Base-by-base conservation (phyloP, 2,329 filamentous ascomycete genomes). In the Grosmannia serpens region DNA sequence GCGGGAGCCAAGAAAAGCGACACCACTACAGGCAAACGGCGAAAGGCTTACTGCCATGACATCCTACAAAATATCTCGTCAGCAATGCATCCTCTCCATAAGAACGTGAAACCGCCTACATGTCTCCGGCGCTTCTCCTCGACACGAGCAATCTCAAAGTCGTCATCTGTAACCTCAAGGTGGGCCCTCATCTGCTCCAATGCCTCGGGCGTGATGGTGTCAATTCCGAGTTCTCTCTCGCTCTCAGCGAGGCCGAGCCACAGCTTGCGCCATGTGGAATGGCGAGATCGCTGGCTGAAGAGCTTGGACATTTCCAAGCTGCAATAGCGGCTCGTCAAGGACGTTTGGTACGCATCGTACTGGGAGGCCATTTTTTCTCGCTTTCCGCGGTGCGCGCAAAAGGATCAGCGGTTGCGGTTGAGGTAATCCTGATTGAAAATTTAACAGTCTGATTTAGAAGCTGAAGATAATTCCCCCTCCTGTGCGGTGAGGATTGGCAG, bases 211-310 rank as follows among this genome's bases (percentile, higher is more conserved):
- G 82, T 84, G 68, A 95, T 91, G 35, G 73, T 69, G 10, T 81
- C 75, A 55, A 95, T 81, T 2, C 90, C 90, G 2, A 95, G 80
- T 70, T 91, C 87, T 70, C 84, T 85, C 76, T 96, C 87, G 13
- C 81, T 78, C 75, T 95, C 86, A n/a, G 91, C 91, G 8, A 96
- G 86, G 73, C 80, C 85, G 47, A 92, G 76, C 91, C 91, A 96
- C 15, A 96, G 82, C 69, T 88, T 80, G 63, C 90, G 83, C 89
- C 89, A 95, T 57, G 83, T 89, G 50, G 83, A 85, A 70, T 85
- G 83, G 27, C 90, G 81, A 57, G 83, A 86, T 47, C 89, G 82
- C 61, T 86, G 83, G 65, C 84, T 87, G 78, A 95, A 96, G 62
- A 95, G 82, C 62, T 80, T 79, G 65, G 85, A 80, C 87, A 92